phyloP scores from a whole-genome alignment of 495 filamentous ascomycete genomes.

The Daldinia concentrica region DNA sequence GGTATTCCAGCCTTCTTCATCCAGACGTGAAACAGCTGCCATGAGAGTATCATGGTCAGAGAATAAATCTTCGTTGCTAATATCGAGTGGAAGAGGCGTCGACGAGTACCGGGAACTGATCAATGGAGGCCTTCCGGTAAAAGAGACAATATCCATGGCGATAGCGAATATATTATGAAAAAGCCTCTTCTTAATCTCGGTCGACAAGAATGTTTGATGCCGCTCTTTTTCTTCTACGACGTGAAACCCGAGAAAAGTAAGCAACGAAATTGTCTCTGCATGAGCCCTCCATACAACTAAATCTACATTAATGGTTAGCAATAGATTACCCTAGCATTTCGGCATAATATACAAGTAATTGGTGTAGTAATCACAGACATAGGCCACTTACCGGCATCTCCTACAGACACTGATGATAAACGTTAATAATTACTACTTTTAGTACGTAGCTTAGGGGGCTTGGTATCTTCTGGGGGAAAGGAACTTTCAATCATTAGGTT shows the following conservation, averaged over 20 bases:
- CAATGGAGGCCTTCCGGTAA: constrained; percentile 66
- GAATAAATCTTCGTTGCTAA: constrained; percentile 63
- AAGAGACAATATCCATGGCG: constrained; percentile 63
- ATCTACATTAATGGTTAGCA: constrained; percentile 4
- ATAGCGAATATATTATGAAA: constrained; percentile 63
- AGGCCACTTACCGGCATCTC: constrained; percentile 60
- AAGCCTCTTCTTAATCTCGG: constrained; percentile 49
- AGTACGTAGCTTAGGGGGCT: not conserved
- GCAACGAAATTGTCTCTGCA: constrained; percentile 60
- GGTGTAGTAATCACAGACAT: not conserved
- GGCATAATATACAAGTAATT: not conserved
- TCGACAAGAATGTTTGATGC: constrained; percentile 50
- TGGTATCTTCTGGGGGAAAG: not conserved
- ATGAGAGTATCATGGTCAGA: constrained; percentile 55
- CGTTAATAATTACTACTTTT: not conserved
- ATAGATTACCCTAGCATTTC: not conserved
- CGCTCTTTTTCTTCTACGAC: constrained; percentile 47
- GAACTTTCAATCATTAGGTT: not conserved
- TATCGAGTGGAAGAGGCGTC: constrained; percentile 64
- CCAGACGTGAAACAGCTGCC: constrained; percentile 55
- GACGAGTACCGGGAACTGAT: constrained; percentile 65
- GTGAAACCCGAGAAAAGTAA: constrained; percentile 68
- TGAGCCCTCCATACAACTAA: constrained; percentile 64
- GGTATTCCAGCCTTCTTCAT: constrained; percentile 64
- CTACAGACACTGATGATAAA: constrained; percentile 46